Conservation (phyloP, 2,329 filamentous ascomycete genomes). For the Fusarium sp. region DNA sequence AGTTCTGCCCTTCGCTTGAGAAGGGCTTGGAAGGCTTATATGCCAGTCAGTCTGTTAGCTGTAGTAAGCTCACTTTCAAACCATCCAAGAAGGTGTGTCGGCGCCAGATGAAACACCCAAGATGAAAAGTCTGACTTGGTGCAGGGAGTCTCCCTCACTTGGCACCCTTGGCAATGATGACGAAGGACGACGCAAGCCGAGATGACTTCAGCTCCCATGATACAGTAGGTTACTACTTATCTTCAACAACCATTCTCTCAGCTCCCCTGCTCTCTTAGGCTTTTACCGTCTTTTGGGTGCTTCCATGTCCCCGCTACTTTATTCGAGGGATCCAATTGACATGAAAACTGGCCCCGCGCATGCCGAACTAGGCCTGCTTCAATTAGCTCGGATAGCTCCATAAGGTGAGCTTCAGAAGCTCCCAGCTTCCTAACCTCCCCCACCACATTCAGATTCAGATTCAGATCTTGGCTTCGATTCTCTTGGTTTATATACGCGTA, state of each 20-base stretch:
- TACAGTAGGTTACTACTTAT: neutral
- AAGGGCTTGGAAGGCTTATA: neutral
- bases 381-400: neutral
- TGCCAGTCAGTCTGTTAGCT: neutral
- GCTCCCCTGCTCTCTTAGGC: neutral
- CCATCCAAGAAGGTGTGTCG: neutral
- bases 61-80: neutral
- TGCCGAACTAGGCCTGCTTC: neutral
- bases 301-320: neutral
- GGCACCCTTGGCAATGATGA: neutral
- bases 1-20: no score
- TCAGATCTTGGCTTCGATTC: constrained; percentile 1
- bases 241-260: neutral
- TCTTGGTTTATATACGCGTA: neutral
- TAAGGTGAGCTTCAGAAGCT: neutral
- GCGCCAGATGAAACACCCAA: neutral
- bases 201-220: neutral
- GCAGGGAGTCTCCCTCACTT: neutral
- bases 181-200: neutral
- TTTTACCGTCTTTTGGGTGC: neutral
- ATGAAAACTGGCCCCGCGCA: neutral
- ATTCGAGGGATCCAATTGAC: neutral
- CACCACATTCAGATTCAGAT: neutral
- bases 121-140: neutral
- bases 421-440: neutral